A percentile compares a stretch with the other conserved stretches of the same genome.
These are phyloP conservation scores for Mycena maculata DNA, from an alignment of 768 basidiomycete genomes.

Conservation along the genomic window DNA sequence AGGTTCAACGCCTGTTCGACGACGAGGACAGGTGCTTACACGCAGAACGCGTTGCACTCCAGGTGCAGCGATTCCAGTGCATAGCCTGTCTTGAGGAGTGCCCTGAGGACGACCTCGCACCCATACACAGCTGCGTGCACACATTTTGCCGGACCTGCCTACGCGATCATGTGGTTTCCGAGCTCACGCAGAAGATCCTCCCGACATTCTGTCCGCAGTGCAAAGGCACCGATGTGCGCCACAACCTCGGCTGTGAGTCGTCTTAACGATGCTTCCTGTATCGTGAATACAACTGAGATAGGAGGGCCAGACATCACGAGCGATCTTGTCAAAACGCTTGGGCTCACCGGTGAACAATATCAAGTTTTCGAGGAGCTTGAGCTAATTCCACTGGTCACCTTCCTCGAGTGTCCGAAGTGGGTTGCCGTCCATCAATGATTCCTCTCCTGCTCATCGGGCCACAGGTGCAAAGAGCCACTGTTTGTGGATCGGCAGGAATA, in stretches of 20 bases:
- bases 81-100: slow-evolving; percentile 64
- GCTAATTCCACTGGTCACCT: slow-evolving; percentile 52
- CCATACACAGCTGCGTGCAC: slow-evolving; percentile 60
- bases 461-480: slow-evolving; percentile 64
- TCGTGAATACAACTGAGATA: not conserved
- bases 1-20: slow-evolving; percentile 50
- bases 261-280: slow-evolving; percentile 42
- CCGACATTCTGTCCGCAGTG: slow-evolving; percentile 74
- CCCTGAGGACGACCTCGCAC: slow-evolving; percentile 53
- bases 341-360: slow-evolving; percentile 55
- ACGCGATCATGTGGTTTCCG: slow-evolving; percentile 51
- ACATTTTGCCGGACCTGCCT: slow-evolving; percentile 66
- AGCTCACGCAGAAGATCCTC: slow-evolving; percentile 62
- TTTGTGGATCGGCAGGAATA: slow-evolving; percentile 64
- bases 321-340: slow-evolving; percentile 54
- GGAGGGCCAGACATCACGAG: slow-evolving; percentile 52
- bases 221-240: slow-evolving; percentile 43
- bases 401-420: slow-evolving; percentile 63
- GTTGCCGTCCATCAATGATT: slow-evolving; percentile 25
- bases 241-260: slow-evolving; percentile 42
- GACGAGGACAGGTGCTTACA: slow-evolving; percentile 52
- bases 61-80: slow-evolving; percentile 55
- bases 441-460: not conserved
- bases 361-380: slow-evolving; percentile 58
- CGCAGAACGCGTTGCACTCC: slow-evolving; percentile 47